Base-by-base conservation (phyloP, 75 land plant species). In the Pinus taeda region DNA sequence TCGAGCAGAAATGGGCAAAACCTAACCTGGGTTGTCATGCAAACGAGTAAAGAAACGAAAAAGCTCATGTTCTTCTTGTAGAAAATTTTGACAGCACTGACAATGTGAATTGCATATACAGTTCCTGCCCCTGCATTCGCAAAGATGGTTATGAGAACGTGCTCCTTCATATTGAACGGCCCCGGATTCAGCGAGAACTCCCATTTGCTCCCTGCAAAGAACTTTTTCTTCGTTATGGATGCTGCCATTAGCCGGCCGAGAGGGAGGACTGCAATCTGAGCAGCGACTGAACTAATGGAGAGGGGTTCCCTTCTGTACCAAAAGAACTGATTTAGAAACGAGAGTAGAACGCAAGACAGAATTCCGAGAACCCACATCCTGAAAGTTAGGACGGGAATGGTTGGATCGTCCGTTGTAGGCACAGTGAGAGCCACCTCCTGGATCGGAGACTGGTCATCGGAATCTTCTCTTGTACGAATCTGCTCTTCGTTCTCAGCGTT, bases 241-340 rank as follows among this genome's bases (percentile, higher is more conserved):
- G 74, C 58, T 3, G 87, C 87, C 85, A 88, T 80, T 82, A 91
- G 83, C 15, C 59, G 84, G 15, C 86, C 86, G 18, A 81, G 78
- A 3, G 88, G 88, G 17, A 88, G 69, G 26, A 70, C 77, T 14
- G 80, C 85, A 58, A 85, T 83, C 78, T 85, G 85, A n/a, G 83
- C 83, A 60, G 79, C 83, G 60, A 86, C 60, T 17, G 88, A 76
- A 20, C 81, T 73, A 58, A 88, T 86, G 49, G 66, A 67, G 12
- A 92, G 83, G 3, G 90, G 94, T 76, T 92, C 85, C 0, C 88
- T 87, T 18, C 94, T 75, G 82, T 79, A 92, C 15, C 77, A 78
- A 86, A 90, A 92, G 83, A 90, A 92, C 13, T 85, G 83, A 86
- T 92, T 92, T 80, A 92, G 85, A 72, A 90, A 89, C 17, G 81